Conservation (phyloP, 2,329 filamentous ascomycete species). For the Blastomyces parvus region DNA sequence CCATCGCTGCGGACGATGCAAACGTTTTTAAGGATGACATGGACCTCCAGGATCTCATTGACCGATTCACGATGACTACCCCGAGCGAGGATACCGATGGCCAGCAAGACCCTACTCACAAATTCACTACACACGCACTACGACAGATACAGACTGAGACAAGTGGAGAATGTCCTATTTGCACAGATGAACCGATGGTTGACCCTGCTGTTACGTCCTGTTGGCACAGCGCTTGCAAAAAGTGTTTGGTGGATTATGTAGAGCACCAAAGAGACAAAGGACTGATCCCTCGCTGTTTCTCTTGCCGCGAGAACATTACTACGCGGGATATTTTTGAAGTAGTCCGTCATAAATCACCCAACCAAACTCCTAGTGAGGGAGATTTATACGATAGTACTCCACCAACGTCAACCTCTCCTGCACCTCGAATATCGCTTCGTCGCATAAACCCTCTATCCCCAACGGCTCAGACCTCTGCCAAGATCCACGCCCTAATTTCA, state of each 20-base stretch:
- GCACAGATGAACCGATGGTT: conserved; percentile 89
- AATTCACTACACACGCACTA: conserved; percentile 77
- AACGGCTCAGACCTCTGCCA: conserved; percentile 57
- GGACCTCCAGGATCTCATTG: conserved; percentile 79
- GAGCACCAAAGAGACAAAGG: conserved; percentile 72
- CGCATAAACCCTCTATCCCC: conserved; percentile 55
- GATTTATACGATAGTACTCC: conserved; percentile 36
- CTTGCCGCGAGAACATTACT: conserved; percentile 75
- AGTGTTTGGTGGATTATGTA: conserved; percentile 83
- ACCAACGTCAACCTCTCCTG: conserved; percentile 25
- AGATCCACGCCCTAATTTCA: conserved; percentile 69
- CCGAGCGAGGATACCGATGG: conserved; percentile 45
- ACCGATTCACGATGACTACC: conserved; percentile 65
- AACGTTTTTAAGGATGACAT: conserved; percentile 88
- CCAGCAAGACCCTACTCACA: conserved; percentile 50
- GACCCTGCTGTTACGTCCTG: conserved; percentile 91
- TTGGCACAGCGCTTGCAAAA: conserved; percentile 95
- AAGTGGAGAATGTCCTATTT: conserved; percentile 84
- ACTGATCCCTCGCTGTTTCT: conserved; percentile 73
- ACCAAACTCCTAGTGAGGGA: conserved; percentile 36
- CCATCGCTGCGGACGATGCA: conserved; percentile 63
- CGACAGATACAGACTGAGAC: conserved; percentile 86
- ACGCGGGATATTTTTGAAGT: conserved; percentile 85
- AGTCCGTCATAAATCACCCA: conserved; percentile 52
- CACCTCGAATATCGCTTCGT: conserved; percentile 49